These are phyloP conservation scores for Rhinocladiella mackenziei DNA, from an alignment of 2,329 filamentous ascomycete genomes.

Conservation along the genomic window DNA sequence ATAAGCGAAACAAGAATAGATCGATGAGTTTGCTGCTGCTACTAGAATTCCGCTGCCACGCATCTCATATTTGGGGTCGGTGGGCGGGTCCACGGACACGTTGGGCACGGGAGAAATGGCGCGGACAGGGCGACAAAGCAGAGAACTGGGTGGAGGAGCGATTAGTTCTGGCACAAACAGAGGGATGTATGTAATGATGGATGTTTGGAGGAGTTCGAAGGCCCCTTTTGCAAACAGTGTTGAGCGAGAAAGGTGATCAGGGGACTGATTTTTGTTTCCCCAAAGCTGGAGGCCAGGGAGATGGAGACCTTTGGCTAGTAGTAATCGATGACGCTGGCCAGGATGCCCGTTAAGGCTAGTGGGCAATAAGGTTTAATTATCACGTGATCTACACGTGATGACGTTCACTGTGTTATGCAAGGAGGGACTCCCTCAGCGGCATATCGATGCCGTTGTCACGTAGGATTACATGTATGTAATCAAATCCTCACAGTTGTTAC, in stretches of 20 bases:
- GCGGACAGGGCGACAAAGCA: background rate
- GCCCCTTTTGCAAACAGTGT: too few relatives aligned
- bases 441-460: too few relatives aligned
- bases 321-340: too few relatives aligned
- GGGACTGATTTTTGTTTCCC: slow-evolving; percentile 15
- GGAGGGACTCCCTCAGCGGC: too few relatives aligned
- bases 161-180: too few relatives aligned
- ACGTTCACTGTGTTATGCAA: too few relatives aligned
- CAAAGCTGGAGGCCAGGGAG: slow-evolving; percentile 2
- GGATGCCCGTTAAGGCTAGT: slow-evolving; percentile 10
- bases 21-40: slow-evolving; percentile 5
- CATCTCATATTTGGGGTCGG: slow-evolving; percentile 12
- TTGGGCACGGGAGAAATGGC: slow-evolving; percentile 3
- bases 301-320: too few relatives aligned
- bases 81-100: slow-evolving; percentile 3
- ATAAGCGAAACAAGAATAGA: slow-evolving; percentile 3
- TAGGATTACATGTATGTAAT: too few relatives aligned
- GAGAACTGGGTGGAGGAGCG: background rate
- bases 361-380: slow-evolving; percentile 1
- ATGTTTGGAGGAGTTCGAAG: background rate
- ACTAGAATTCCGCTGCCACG: slow-evolving; percentile 2
- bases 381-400: slow-evolving; percentile 1
- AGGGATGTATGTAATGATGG: background rate
- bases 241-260: slow-evolving; percentile 14
- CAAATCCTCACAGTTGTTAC: too few relatives aligned